A percentile compares a stretch with the other conserved stretches of the same genome.
These are phyloP conservation scores for Hebeloma cylindrosporum DNA, from an alignment of 768 basidiomycete genomes.

Conservation along the genomic window DNA sequence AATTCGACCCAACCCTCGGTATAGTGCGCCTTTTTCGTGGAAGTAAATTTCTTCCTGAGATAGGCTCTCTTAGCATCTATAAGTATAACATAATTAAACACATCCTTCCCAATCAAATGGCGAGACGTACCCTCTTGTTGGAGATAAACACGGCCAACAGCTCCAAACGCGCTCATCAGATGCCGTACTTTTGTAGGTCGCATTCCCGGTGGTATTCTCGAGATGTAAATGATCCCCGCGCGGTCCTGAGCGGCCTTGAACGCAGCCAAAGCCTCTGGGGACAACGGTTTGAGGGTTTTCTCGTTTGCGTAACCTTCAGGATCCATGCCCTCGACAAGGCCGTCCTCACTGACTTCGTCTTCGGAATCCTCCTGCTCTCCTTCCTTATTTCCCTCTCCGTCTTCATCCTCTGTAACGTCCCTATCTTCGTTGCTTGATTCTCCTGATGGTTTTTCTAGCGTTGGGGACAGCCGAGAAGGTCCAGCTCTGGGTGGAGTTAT, in stretches of 20 bases:
- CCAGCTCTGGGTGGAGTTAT: conserved; percentile 18
- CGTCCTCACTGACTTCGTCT: conserved; percentile 28
- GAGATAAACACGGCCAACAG: conserved; percentile 89
- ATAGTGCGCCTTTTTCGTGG: conserved; percentile 84
- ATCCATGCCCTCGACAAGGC: conserved; percentile 51
- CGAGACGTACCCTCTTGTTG: conserved; percentile 78
- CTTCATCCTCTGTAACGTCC: neutral
- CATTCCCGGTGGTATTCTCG: conserved; percentile 97
- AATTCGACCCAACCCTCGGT: conserved; percentile 99
- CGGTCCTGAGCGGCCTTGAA: conserved; percentile 73
- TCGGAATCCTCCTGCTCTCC: conserved; percentile 24
- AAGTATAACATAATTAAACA: conserved; percentile 1
- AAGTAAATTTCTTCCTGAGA: conserved; percentile 74
- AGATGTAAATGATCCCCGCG: conserved; percentile 91
- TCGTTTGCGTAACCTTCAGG: conserved; percentile 59
- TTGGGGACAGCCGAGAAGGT: conserved; percentile 19
- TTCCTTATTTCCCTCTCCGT: conserved; percentile 27
- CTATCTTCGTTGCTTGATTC: conserved; percentile 6
- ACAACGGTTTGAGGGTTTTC: conserved; percentile 71
- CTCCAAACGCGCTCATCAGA: conserved; percentile 86
- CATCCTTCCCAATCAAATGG: neutral
- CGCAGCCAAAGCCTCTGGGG: conserved; percentile 69
- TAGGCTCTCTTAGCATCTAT: conserved; percentile 87
- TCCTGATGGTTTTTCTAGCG: too few relatives aligned
- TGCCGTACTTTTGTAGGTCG: conserved; percentile 94